phyloP scores from a whole-genome alignment of 2,329 filamentous ascomycete genomes.

The Rhexocercosporidium sp. region DNA sequence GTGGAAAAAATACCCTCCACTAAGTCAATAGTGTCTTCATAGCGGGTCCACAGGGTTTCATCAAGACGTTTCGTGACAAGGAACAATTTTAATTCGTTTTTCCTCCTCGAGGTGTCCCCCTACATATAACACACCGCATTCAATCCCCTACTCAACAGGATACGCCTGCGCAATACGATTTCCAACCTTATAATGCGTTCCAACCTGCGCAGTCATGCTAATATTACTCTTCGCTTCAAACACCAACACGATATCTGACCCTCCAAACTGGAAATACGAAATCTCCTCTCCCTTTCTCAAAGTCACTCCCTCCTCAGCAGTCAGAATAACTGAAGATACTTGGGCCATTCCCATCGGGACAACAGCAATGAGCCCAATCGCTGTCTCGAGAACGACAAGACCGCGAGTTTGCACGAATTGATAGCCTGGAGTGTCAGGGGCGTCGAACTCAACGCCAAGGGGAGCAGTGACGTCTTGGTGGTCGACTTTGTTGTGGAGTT shows the following conservation, averaged over 20 bases:
- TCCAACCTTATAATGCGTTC: slow-evolving; percentile 21
- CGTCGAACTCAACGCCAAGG: slow-evolving; percentile 29
- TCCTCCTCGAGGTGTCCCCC: too few species aligned
- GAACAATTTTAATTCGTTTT: too few species aligned
- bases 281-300: slow-evolving; percentile 50
- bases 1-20: too few species aligned
- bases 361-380: slow-evolving; percentile 46
- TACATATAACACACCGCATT: neutral
- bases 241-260: slow-evolving; percentile 48
- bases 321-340: slow-evolving; percentile 48
- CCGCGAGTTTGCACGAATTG: slow-evolving; percentile 49
- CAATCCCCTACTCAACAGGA: neutral
- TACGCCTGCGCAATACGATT: slow-evolving; percentile 15
- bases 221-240: slow-evolving; percentile 38
- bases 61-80: too few species aligned
- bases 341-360: slow-evolving; percentile 52
- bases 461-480: slow-evolving; percentile 8
- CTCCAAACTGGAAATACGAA: slow-evolving; percentile 50
- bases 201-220: slow-evolving; percentile 20
- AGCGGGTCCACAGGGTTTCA: too few species aligned
- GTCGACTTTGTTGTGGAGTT: slow-evolving; percentile 10
- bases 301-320: slow-evolving; percentile 27
- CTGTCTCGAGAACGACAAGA: slow-evolving; percentile 47
- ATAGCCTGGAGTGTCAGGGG: slow-evolving; percentile 46
- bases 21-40: too few species aligned